phyloP scores from a whole-genome alignment of 2,329 filamentous ascomycete genomes.

The Arthrobotrys sinensis region DNA sequence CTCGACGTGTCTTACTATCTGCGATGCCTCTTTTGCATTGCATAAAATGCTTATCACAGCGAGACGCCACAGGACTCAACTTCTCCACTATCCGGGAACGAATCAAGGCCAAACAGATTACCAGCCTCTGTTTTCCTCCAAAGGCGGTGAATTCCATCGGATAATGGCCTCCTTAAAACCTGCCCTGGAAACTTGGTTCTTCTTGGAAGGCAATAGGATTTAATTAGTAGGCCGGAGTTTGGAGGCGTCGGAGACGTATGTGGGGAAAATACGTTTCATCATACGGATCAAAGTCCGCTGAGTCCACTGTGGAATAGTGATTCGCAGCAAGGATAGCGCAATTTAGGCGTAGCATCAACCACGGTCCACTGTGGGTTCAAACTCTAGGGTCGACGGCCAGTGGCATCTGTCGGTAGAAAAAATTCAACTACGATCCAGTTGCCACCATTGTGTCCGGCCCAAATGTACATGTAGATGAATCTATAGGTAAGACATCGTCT shows the following conservation, averaged over 20 bases:
- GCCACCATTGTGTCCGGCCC: not conserved
- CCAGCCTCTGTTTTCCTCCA: not conserved
- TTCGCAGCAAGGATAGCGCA: slow-evolving; percentile 22
- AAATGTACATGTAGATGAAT: not conserved
- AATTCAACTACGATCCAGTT: not conserved
- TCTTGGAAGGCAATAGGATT: not conserved
- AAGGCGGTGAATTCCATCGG: not conserved
- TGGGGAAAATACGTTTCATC: slow-evolving; percentile 27
- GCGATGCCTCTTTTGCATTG: slow-evolving; percentile 1
- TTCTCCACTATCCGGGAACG: not conserved
- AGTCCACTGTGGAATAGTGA: slow-evolving; percentile 8
- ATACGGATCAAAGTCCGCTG: not conserved
- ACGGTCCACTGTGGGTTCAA: slow-evolving; percentile 11
- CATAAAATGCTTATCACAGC: slow-evolving; percentile 1
- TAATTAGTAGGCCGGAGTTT: not conserved
- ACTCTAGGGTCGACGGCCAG: slow-evolving; percentile 1
- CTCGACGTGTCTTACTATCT: not conserved
- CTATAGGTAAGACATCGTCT: not conserved
- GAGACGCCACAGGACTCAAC: slow-evolving; percentile 1
- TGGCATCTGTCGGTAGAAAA: not conserved
- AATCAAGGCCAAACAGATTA: not conserved
- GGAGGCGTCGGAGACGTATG: slow-evolving; percentile 3
- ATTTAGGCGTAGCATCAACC: slow-evolving; percentile 11
- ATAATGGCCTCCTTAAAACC: not conserved
- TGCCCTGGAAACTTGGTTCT: not conserved